A percentile compares a stretch with the other conserved stretches of the same genome.
These are phyloP conservation scores for Hyphodiscus sp. DNA, from an alignment of 2,329 filamentous ascomycete species.

Conservation along the genomic window DNA sequence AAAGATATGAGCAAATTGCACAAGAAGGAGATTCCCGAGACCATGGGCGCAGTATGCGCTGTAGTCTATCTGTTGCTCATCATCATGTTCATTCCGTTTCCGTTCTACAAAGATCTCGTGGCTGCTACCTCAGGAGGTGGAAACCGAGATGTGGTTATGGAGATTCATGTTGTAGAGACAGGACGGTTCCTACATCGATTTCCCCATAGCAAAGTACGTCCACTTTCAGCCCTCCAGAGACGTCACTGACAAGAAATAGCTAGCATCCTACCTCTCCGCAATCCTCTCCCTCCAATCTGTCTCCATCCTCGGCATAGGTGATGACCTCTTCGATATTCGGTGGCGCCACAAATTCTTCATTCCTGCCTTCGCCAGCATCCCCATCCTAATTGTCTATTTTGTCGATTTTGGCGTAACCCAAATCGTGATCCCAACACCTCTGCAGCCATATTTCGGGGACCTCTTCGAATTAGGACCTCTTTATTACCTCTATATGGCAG, in stretches of 20 bases:
- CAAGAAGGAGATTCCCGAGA: conserved; percentile 79
- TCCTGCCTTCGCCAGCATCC: conserved; percentile 86
- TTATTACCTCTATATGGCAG: conserved; percentile 97
- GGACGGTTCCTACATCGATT: conserved; percentile 87
- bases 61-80: conserved; percentile 85
- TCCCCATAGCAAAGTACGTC: conserved; percentile 78
- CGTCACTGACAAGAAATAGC: conserved; percentile 40
- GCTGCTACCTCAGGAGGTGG: conserved; percentile 89
- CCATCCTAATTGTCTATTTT: conserved; percentile 94
- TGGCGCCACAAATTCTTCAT: conserved; percentile 99
- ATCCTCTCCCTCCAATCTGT: conserved; percentile 89
- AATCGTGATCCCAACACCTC: conserved; percentile 80
- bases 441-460: conserved; percentile 73
- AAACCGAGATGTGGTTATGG: conserved; percentile 76
- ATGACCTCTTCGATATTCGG: conserved; percentile 95
- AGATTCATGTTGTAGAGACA: conserved; percentile 44
- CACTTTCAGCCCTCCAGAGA: background rate
- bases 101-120: conserved; percentile 97
- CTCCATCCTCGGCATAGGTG: conserved; percentile 84
- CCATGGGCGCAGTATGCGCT: conserved; percentile 91
- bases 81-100: conserved; percentile 91
- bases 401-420: conserved; percentile 97
- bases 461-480: conserved; percentile 74
- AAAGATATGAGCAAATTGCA: conserved; percentile 78
- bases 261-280: conserved; percentile 90